phyloP scores from a whole-genome alignment of 257 asterid genomes.

The Nicotiana obtusifolia region DNA sequence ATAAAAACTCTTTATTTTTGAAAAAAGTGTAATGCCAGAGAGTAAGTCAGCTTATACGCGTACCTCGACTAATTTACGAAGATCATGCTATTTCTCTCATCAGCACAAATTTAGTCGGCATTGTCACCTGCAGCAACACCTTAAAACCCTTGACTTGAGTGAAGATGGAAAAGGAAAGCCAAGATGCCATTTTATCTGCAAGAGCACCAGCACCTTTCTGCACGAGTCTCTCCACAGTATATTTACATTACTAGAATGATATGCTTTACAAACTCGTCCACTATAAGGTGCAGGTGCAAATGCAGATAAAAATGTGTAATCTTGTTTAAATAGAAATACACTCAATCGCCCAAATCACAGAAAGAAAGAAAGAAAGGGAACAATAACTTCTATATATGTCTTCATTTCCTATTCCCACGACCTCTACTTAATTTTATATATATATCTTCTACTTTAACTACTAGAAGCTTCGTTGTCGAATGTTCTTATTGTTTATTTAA shows the following conservation, averaged over 20 bases:
- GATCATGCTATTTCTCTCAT: no score
- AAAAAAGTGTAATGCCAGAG: no score
- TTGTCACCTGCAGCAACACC: no score
- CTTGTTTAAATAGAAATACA: not conserved
- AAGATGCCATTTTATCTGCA: slow-evolving; percentile 26
- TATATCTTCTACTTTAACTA: not conserved
- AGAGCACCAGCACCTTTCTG: slow-evolving; percentile 21
- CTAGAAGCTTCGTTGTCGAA: not conserved
- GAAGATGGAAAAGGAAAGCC: not conserved
- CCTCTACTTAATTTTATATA: not conserved
- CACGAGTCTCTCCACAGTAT: not conserved
- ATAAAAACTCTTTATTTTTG: no score
- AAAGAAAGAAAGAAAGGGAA: no score
- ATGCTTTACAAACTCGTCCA: not conserved
- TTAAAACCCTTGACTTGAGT: no score
- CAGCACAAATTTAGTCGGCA: no score
- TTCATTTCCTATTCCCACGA: not conserved
- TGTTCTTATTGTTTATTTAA: not conserved
- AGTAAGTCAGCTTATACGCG: no score
- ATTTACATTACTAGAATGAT: not conserved
- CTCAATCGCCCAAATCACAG: no score
- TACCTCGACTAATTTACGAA: not conserved
- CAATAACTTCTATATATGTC: no score
- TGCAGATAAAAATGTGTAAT: slow-evolving; percentile 22
- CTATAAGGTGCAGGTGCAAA: slow-evolving; percentile 34